Percentiles rank a stretch among this genome's conserved stretches.
Evolutionary conservation across 306 rosid genomes (phyloP).

Genomic region (Erythrophleum fordii): DNA sequence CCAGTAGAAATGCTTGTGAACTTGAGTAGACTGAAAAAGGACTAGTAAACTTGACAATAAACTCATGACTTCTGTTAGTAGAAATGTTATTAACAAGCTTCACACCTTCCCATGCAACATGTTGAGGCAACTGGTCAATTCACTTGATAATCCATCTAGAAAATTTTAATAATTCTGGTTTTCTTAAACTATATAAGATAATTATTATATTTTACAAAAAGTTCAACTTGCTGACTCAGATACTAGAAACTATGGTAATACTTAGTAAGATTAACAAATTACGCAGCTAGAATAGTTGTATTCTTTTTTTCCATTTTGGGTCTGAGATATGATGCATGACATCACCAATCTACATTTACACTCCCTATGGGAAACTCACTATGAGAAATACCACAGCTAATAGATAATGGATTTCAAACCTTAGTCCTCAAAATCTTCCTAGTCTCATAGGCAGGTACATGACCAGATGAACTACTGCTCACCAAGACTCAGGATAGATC

Average conservation of each 20-base stretch:
- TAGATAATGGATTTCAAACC: not conserved
- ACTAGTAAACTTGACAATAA: slow-evolving; percentile 37
- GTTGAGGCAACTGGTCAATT: not conserved
- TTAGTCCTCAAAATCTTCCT: not conserved
- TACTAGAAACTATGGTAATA: not conserved
- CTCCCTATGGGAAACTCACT: not conserved
- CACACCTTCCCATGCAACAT: not conserved
- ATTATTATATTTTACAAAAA: too few species aligned
- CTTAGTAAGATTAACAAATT: not conserved
- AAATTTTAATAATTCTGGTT: not conserved
- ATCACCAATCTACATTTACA: not conserved
- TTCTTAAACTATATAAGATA: not conserved
- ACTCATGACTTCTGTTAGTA: slow-evolving; percentile 25
- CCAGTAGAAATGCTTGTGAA: slow-evolving; percentile 26
- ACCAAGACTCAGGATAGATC: not conserved
- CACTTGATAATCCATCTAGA: not conserved
- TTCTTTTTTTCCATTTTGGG: not conserved
- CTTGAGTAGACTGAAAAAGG: slow-evolving; percentile 42
- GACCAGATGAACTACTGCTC: not conserved
- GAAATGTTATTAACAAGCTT: slow-evolving; percentile 37
- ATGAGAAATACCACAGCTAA: not conserved
- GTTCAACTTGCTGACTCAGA: not conserved
- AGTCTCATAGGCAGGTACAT: not conserved
- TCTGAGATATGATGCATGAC: slow-evolving; percentile 4
- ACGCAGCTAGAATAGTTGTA: not conserved